Base-by-base conservation (phyloP, 768 basidiomycete species). In the Lentinula guzmanii region DNA sequence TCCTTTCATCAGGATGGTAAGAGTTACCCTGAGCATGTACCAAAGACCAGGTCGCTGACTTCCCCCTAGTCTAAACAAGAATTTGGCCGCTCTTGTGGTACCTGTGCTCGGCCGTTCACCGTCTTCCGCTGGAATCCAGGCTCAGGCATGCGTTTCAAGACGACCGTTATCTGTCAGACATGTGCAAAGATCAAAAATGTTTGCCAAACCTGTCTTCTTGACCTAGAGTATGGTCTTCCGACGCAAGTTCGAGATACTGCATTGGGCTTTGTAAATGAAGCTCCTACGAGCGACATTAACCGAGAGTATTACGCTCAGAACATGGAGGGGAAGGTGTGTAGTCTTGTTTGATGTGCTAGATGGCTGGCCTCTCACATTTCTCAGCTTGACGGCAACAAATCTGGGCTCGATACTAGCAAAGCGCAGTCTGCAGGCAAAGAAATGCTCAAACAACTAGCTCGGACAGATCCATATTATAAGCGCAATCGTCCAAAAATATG, bases 51-150 rank as follows among this genome's bases (percentile, higher is more conserved):
- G 28, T 24, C 42, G n/a, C 46, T 58, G 42, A 45, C 18, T 37
- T 60, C 7, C 63, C 43, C 45, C 16, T 63, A 98, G 96, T 93
- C 93, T 5, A 98, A 98, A 75, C 97, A 98, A 82, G 91, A 95
- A 70, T 96, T 91, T 64, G 97, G 95, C 4, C 83, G 90, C 31
- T 94, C 94, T 58, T 99, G 97, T 75, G 98, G 98, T 65, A 96
- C 96, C 58, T 99, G 97, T 70, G 94, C 95, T 2, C 84, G 97
- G 24, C 97, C 93, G 2, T 96, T 95, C 76, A 96, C 93, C 52
- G 90, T 98, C 67, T 99, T 99, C 77, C 90, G 94, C 43, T 99
- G 97, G 97, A 96, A 98, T 70, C 95, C 97, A 2, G 97, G 97
- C 50, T 77, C 87, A 3, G 96, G 95, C 45, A 89, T 87, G 72